Evolutionary conservation across 331 rosid species (phyloP).

Genomic region (Malus hybrid): DNA sequence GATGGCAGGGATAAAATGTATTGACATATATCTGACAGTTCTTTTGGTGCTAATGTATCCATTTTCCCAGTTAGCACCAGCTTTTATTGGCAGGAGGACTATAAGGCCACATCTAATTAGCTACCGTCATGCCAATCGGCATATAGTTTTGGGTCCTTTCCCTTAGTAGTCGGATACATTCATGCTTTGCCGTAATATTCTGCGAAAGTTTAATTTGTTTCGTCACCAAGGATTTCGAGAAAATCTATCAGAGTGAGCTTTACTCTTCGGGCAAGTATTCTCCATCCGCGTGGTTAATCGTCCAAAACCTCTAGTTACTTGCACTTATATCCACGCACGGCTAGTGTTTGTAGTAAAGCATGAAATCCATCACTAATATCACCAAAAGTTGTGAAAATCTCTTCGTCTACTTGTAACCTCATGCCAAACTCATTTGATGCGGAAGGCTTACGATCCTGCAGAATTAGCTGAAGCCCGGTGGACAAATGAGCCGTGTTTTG

Average conservation of each 20-base stretch:
- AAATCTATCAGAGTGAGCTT: not conserved
- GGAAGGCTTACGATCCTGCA: too few species aligned
- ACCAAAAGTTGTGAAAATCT: too few species aligned
- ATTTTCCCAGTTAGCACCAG: not conserved
- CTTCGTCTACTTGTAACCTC: too few species aligned
- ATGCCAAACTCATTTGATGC: too few species aligned
- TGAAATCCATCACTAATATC: too few species aligned
- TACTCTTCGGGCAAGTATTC: not conserved
- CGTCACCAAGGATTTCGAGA: not conserved
- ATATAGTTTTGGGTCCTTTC: not conserved
- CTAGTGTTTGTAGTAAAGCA: not conserved
- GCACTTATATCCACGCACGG: not conserved
- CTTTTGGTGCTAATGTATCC: not conserved
- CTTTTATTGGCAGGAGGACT: not conserved
- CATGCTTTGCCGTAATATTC: not conserved
- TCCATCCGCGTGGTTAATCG: too few species aligned
- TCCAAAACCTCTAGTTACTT: too few species aligned
- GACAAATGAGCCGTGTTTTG: too few species aligned
- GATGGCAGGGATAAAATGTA: not conserved
- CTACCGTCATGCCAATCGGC: not conserved
- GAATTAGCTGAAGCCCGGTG: too few species aligned
- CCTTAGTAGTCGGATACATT: not conserved
- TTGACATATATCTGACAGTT: not conserved
- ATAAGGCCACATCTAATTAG: not conserved
- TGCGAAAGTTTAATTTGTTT: not conserved